Evolutionary conservation across 1,284 basidiomycete genomes (phyloP), one percentile per base, ranked within the genome.

Genomic region (Termitomyces sp.): DNA sequence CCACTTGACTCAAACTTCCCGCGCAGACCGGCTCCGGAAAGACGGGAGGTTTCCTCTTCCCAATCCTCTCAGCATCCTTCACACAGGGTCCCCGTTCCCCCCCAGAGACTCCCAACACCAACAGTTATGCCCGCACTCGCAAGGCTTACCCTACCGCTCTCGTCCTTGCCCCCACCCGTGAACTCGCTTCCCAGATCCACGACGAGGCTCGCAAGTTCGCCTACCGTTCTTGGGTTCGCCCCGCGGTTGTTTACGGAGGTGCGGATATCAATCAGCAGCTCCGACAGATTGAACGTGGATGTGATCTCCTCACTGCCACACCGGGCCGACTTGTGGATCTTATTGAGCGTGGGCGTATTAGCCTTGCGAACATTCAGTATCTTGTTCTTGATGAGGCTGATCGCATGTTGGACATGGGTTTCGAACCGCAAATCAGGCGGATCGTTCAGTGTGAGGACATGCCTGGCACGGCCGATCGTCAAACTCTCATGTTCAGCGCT

Each of bases 391-490:
- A 99, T 66, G 97, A 99, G 77, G 97, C 96, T 57, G 97, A 99
- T 77, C 91, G 96, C 67, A 99, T 99, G 96, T 83, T 99, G 64
- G 96, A 99, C 79, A 99, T 99, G 96, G 96, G 96, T 90, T 99
- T 99, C 81, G 96, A 99, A 75, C 97, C 97, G 56, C 96, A 99
- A 75, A 99, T 99, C 66, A 86, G 96, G 60, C 83, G 94, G 47
- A 99, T 99, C 68, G 97, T 99, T 30, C 92, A 98, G 71, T 91
- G 91, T 60, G 94, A 96, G 67, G 97, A 99, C 72, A 99, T 99
- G 96, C 94, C 97, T 26, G 91, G 86, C 50, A 86, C 91, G 21
- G 77, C 84, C 51, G 86, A 95, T 28, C 91, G 97, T 58, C 97
- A 99, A 71, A 99, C 97, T 7, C 90, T 99, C 75, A 99, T 99